Evolutionary conservation across 2,329 filamentous ascomycete species (phyloP).

Genomic region (Diatrype stigma): DNA sequence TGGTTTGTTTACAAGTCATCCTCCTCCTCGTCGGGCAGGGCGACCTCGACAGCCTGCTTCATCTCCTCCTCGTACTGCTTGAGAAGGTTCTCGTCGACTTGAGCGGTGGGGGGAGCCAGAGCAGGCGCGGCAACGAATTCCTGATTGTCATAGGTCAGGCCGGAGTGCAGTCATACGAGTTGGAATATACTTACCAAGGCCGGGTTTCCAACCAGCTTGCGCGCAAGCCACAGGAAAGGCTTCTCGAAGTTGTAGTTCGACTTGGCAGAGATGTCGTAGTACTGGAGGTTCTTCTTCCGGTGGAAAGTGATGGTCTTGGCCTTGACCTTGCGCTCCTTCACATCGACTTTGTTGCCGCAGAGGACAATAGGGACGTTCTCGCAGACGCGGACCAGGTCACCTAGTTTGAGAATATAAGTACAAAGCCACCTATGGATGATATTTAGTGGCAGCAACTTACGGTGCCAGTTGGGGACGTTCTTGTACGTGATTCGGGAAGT

Average conservation of each 20-base stretch:
- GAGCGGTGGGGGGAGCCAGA: conserved; percentile 87
- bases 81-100: conserved; percentile 80
- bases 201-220: conserved; percentile 96
- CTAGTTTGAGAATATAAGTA: conserved; percentile 41
- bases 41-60: conserved; percentile 71
- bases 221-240: conserved; percentile 98
- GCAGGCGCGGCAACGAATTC: conserved; percentile 96
- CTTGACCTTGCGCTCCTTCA: conserved; percentile 99
- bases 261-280: conserved; percentile 99
- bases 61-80: conserved; percentile 86
- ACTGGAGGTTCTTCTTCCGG: conserved; percentile 99
- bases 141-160: conserved; percentile 42
- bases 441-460: conserved; percentile 53
- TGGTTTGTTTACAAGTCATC: conserved; percentile 51
- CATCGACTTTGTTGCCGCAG: conserved; percentile 98
- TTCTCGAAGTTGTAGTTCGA: conserved; percentile 99
- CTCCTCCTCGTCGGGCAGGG: conserved; percentile 90
- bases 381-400: conserved; percentile 97
- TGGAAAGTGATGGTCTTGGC: conserved; percentile 99
- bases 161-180: background rate
- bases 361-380: conserved; percentile 99
- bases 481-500: conserved; percentile 99
- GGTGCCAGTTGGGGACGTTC: conserved; percentile 99
- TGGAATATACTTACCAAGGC: conserved; percentile 56
- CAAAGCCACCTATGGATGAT: background rate